Conservation (phyloP, 2,329 filamentous ascomycete genomes). For the Magnaporthiopsis incrustans region DNA sequence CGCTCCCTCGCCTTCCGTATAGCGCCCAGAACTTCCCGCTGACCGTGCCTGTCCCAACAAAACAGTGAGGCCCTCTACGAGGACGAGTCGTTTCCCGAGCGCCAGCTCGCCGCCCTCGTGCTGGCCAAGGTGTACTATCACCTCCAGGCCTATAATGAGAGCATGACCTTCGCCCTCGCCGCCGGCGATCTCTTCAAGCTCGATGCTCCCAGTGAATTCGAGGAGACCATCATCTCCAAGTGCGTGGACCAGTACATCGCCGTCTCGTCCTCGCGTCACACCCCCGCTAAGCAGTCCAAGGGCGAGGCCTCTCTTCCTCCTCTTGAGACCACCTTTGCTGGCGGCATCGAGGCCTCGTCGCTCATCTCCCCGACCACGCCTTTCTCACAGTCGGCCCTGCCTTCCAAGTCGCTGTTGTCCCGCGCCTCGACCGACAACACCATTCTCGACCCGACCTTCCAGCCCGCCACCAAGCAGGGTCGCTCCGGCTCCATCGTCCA, state of each 20-base stretch:
- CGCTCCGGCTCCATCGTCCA: conserved; percentile 56
- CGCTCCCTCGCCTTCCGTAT: not conserved
- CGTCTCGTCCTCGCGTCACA: conserved; percentile 48
- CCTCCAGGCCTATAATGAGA: conserved; percentile 97
- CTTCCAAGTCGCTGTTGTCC: conserved; percentile 91
- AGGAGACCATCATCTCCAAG: conserved; percentile 98
- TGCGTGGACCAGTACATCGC: conserved; percentile 97
- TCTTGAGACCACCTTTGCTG: conserved; percentile 71
- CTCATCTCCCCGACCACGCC: conserved; percentile 85
- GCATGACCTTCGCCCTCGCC: conserved; percentile 94
- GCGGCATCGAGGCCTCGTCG: conserved; percentile 57
- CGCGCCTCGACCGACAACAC: conserved; percentile 62
- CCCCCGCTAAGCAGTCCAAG: conserved; percentile 33
- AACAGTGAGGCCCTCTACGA: conserved; percentile 91
- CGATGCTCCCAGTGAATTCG: conserved; percentile 85
- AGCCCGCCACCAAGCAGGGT: conserved; percentile 43
- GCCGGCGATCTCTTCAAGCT: conserved; percentile 94
- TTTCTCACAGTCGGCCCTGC: conserved; percentile 87
- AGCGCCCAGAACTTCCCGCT: conserved; percentile 5
- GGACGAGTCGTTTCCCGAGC: conserved; percentile 89
- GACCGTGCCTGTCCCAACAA: conserved; percentile 13
- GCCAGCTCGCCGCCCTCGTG: conserved; percentile 87
- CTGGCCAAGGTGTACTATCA: conserved; percentile 99
- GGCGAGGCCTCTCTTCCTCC: conserved; percentile 48
- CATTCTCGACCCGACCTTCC: conserved; percentile 50